Base-by-base conservation (phyloP, 164 flowering plant species). In the Dillenia turbinata region DNA sequence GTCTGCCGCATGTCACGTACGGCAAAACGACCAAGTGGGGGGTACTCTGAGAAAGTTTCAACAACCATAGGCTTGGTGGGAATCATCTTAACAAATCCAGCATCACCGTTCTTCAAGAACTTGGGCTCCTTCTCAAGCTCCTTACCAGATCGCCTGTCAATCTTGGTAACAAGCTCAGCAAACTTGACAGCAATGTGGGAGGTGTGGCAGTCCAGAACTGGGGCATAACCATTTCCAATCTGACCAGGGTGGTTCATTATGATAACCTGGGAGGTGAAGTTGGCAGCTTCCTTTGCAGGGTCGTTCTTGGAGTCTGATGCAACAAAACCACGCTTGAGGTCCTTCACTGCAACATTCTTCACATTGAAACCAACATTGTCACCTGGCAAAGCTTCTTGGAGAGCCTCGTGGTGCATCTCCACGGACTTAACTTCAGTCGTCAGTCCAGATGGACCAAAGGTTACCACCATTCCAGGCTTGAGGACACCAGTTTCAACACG, bases 161-260 rank as follows among this genome's bases (percentile, higher is more conserved):
- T 71, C 71, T 71, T 71, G 45, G 71, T 71, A 33, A 66, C 44
- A 19, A 71, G 55, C 63, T 71, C 75, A 19, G 68, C 64, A 64
- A 70, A 65, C 69, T 70, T 70, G 9, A 70, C 73, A 19, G 73
- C 73, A 44, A 70, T 70, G 69, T 70, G 75, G 11, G 60, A 66
- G n/a, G 74, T 66, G 74, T 66, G 70, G 67, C 74, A 71, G 13
- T 66, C 70, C 1, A 66, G 67, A 12, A 66, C 70, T 8, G 74
- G 33, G 40, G 40, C 40, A 33, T 33, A 33, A 5, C 74, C 70
- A 57, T 71, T 66, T 13, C 70, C 75, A 48, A 71, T 66, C 64
- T 71, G 75, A 16, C 71, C 71, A n/a, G 75, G 75, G 61, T 71
- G 75, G 61, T 71, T 71, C 75, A 71, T 71, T 65, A 71, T 71